Base-by-base conservation (phyloP, 208 protist species). In the Entamoeba dispar region DNA sequence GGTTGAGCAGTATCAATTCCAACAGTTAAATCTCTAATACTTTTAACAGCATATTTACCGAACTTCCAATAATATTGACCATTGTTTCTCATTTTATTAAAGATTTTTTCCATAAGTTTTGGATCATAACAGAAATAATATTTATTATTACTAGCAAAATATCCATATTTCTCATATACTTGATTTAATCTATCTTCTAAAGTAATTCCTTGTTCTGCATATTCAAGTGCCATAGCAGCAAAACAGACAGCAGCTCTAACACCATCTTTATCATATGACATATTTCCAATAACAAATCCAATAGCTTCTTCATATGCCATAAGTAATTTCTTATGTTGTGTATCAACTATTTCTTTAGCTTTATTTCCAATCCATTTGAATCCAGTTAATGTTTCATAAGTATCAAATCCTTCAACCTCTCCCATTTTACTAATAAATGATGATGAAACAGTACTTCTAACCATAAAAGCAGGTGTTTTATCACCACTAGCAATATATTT, bases 341-440 rank as follows among this genome's bases (percentile, higher is more conserved):
- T 69, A 49, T 95, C 43, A 19, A 77, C 51, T 22, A 93, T n/a
- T 8, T 92, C 92, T 27, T 57, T 77, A 52, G 77, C 94, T 14
- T 95, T 91, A 94, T 97, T 98, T 93, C 97, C 98, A 93, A 99
- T 97, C 97, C 97, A 99, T 95, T 99, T 99, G 95, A 99, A 99
- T 47, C 98, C 98, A 38, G 98, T 99, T 69, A 99, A 95, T 12
- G 97, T 98, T 92, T 98, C 97, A 91, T 96, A 95, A 94, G 96
- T 98, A 43, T 94, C 69, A 69, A 98, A 96, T 0, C 97, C 98
- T 94, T 99, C 97, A 50, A 95, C 96, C 49, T 95, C 93, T 6
- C 97, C 97, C 95, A 99, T 98, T 27, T 97, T 95, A 50, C 94
- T 92, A 3, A 99, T 95, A 92, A 98, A 96, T 49, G 97, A 95